These are phyloP conservation scores for Aspergillus floridensis DNA, from an alignment of 2,329 filamentous ascomycete genomes.

Conservation along the genomic window DNA sequence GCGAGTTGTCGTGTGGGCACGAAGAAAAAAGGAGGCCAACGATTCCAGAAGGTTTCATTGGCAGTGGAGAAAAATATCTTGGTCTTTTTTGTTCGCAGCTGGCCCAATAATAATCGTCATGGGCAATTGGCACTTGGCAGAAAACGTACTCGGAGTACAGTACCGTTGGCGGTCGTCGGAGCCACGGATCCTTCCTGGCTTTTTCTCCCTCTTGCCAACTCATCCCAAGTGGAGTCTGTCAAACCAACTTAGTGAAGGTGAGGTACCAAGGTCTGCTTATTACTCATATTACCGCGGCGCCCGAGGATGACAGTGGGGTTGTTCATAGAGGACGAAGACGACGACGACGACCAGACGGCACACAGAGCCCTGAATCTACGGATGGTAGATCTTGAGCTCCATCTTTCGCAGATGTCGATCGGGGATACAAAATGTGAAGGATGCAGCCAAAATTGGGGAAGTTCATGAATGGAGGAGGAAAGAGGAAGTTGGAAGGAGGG, in stretches of 20 bases:
- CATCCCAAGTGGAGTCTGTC: conserved; percentile 18
- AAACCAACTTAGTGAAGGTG: conserved; percentile 9
- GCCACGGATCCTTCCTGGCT: conserved; percentile 10
- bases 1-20: conserved; percentile 4
- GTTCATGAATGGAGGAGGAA: neutral
- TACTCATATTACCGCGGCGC: neutral
- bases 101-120: conserved; percentile 19
- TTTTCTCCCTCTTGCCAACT: conserved; percentile 16
- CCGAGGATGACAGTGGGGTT: conserved; percentile 3
- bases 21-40: conserved; percentile 6
- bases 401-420: neutral
- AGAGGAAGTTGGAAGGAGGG: too few relatives aligned
- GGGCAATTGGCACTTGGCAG: conserved; percentile 5
- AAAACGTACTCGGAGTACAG: neutral
- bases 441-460: neutral
- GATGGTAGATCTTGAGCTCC: neutral
- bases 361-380: neutral
- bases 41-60: conserved; percentile 17
- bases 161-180: neutral
- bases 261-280: conserved; percentile 6
- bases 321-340: neutral
- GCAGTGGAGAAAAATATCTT: conserved; percentile 12
- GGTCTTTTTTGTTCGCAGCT: neutral
- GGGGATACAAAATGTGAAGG: neutral
- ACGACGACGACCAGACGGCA: neutral